A percentile compares a stretch with the other conserved stretches of the same genome.
These are phyloP conservation scores for Penicillium dipodomyicola DNA, from an alignment of 495 filamentous ascomycete genomes.

Conservation along the genomic window DNA sequence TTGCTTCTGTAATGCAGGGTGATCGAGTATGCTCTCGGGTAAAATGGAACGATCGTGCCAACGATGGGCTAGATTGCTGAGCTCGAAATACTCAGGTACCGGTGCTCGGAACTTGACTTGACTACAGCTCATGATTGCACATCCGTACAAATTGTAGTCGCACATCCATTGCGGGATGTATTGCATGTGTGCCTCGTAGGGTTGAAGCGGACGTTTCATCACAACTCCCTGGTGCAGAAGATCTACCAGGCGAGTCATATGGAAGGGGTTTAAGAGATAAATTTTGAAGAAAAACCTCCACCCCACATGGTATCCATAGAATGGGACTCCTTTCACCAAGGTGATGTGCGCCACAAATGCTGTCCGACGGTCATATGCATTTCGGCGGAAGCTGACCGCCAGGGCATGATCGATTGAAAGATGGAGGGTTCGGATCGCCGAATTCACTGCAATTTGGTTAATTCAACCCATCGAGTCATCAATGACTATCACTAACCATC, in stretches of 20 bases:
- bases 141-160: constrained; percentile 95
- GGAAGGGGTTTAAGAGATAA: constrained; percentile 80
- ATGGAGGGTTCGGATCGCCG: constrained; percentile 70
- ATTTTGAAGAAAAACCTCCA: constrained; percentile 91
- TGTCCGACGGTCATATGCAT: constrained; percentile 62
- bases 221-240: constrained; percentile 82
- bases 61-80: constrained; percentile 55
- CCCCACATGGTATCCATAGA: constrained; percentile 92
- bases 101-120: constrained; percentile 71
- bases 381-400: constrained; percentile 74
- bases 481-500: constrained; percentile 52
- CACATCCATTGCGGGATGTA: constrained; percentile 96
- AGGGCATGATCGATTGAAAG: constrained; percentile 82
- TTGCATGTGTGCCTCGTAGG: constrained; percentile 89
- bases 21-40: constrained; percentile 52
- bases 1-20: constrained; percentile 63
- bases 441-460: constrained; percentile 49
- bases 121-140: constrained; percentile 73
- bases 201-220: constrained; percentile 78
- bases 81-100: constrained; percentile 64
- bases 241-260: constrained; percentile 80
- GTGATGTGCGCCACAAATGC: constrained; percentile 85
- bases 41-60: constrained; percentile 80
- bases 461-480: background rate
- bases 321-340: constrained; percentile 88